Evolutionary conservation across 2,329 filamentous ascomycete species (phyloP), one percentile per base, ranked within the genome.

Genomic region (Fusarium avenaceum): DNA sequence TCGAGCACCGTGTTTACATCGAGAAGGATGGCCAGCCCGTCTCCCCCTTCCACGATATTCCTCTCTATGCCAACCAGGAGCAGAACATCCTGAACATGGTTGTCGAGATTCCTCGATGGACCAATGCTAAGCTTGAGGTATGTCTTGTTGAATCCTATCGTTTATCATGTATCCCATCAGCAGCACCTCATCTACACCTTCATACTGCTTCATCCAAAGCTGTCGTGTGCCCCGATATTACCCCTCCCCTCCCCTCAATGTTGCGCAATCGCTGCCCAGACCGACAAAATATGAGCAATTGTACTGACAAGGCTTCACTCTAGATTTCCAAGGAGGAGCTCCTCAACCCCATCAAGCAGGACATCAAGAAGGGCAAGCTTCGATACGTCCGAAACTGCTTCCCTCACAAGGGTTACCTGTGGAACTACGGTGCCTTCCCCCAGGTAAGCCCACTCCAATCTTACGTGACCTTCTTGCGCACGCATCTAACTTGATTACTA

Each of bases 341-440:
- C 78, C 91, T 98, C 81, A 98, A 97, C 88, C 95, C 95, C 80
- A 97, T 97, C 87, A 97, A 97, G 91, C 96, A 99, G 87, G 96
- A 99, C 82, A 89, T 90, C 83, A 98, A 99, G 92, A 98, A 99
- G 89, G 96, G 95, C 89, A 98, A 97, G 89, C 94, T 98, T 77
- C 93, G 96, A 79, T 99, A 91, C 81, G 96, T 99, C 81, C 94
- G 96, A 85, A 99, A 99, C 91, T 99, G 96, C 91, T 99, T 99
- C 89, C 96, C 96, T 76, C 96, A 99, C 92, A 98, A 99, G 90
- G 96, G 96, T 74, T 99, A 99, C 85, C 93, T 99, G 76, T 99
- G 96, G 96, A 99, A 99, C 90, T 99, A 99, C 85, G 96, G 96
- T 85, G 94, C 94, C 83, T 98, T 99, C 90, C 96, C 96, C 77